These are phyloP conservation scores for Linanthus parryae DNA, from an alignment of 148 eudicot genomes.

Conservation along the genomic window DNA sequence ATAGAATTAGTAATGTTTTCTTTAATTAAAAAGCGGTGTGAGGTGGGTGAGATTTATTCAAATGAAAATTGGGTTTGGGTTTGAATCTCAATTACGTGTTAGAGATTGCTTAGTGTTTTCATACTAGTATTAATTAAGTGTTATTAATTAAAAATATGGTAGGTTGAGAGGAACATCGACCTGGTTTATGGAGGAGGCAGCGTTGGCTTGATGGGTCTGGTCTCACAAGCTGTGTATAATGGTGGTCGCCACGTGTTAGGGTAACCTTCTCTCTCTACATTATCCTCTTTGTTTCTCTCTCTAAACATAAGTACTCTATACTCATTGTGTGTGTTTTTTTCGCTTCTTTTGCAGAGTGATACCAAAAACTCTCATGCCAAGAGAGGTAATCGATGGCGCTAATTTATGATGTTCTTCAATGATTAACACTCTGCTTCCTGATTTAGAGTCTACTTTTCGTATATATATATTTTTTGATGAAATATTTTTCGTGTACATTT, in stretches of 20 bases:
- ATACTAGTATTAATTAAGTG: background rate
- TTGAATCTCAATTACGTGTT: slow-evolving; percentile 10
- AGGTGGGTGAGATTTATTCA: too few relatives aligned
- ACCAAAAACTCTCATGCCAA: slow-evolving; percentile 84
- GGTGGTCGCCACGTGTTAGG: slow-evolving; percentile 96
- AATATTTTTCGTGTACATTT: too few relatives aligned
- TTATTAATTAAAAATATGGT: slow-evolving; percentile 3
- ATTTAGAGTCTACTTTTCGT: too few relatives aligned
- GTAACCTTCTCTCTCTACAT: slow-evolving; percentile 15
- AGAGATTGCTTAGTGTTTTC: background rate
- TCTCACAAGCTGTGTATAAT: slow-evolving; percentile 67
- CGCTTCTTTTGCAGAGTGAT: slow-evolving; percentile 51
- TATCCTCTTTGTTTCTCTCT: background rate
- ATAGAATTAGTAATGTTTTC: too few relatives aligned
- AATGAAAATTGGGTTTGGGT: too few relatives aligned
- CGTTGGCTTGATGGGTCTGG: slow-evolving; percentile 80
- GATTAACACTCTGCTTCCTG: too few relatives aligned
- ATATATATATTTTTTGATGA: too few relatives aligned
- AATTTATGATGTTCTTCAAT: too few relatives aligned
- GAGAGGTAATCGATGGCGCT: slow-evolving; percentile 67
- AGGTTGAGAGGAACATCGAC: slow-evolving; percentile 76
- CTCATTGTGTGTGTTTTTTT: background rate
- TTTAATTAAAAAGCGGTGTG: too few relatives aligned
- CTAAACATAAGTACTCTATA: background rate
- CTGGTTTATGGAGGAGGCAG: slow-evolving; percentile 97